phyloP scores from a whole-genome alignment of 2,329 filamentous ascomycete species.

The Nigrograna mackinnonii region DNA sequence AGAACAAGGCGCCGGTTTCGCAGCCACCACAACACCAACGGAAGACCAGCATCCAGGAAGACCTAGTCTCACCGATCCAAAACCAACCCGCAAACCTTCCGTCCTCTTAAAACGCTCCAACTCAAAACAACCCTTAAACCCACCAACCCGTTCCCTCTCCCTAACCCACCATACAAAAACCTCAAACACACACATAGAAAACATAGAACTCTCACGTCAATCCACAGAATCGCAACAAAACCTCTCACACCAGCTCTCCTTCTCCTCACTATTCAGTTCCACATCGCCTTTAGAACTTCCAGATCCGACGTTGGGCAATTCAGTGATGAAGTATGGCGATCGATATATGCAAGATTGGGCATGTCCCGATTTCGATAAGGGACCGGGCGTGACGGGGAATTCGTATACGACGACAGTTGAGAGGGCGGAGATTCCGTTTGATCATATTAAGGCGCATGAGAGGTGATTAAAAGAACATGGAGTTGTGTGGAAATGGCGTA shows the following conservation, averaged over 20 bases:
- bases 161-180: constrained; percentile 8
- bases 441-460: constrained; percentile 20
- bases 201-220: constrained; percentile 13
- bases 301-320: constrained; percentile 1
- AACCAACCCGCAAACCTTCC: too few relatives aligned
- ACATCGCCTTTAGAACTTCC: background rate
- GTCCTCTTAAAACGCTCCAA: too few relatives aligned
- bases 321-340: constrained; percentile 11
- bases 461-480: too few relatives aligned
- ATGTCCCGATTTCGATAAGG: constrained; percentile 17
- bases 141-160: background rate
- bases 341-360: constrained; percentile 17
- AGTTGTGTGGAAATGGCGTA: too few relatives aligned
- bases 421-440: constrained; percentile 17
- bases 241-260: constrained; percentile 14
- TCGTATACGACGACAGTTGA: constrained; percentile 17
- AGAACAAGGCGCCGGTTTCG: constrained; percentile 10
- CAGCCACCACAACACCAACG: too few relatives aligned
- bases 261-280: background rate
- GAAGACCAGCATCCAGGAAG: too few relatives aligned
- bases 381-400: background rate
- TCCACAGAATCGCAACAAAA: constrained; percentile 30
- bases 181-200: too few relatives aligned
- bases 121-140: constrained; percentile 11
- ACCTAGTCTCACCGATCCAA: too few relatives aligned